Base-by-base conservation (phyloP, 345 rosid genomes). In the Nephelium lappaceum region DNA sequence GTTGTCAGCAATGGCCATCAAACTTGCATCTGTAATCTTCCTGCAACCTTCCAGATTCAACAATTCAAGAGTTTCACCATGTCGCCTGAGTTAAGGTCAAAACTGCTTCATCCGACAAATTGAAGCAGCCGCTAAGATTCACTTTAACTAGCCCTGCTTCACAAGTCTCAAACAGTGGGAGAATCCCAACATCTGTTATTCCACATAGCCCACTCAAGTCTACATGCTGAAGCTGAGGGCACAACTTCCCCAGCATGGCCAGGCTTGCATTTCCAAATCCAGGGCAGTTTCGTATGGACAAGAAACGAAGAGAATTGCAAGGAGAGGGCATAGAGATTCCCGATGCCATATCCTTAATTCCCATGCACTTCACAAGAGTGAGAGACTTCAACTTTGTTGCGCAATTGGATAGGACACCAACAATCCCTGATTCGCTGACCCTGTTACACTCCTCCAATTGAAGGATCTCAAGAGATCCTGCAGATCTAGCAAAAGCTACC, bases 371-470 rank as follows among this genome's bases (percentile, higher is more conserved):
- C 42, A 86, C 83, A 4, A 93, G 75, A 43, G 87, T 69, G 21
- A 93, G 86, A 71, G 90, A 80, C 73, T 86, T 93, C 83, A 93
- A 51, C 79, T 81, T 91, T n/a, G 76, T 31, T 71, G 86, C 83
- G 60, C 87, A 85, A 76, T 86, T 86, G 55, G 90, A 79, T 72
- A 92, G 74, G 8, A 81, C 81, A 38, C 90, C 89, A 15, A 85
- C 15, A 77, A 90, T 77, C 36, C 97, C 95, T 14, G 78, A 71
- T 75, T 85, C 85, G 21, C 88, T 82, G 67, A 89, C 74, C 82
- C 91, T 84, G 83, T 85, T 83, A 64, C 91, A 88, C 64, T 89
- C 97, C 73, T 91, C 95, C 82, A 93, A 79, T 72, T 88, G 91
- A 77, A 93, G 79, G 78, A 81, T 83, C 89, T 93, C 97, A n/a